Evolutionary conservation across 2,329 filamentous ascomycete species (phyloP).

Genomic region (Aspergillus carbonarius): DNA sequence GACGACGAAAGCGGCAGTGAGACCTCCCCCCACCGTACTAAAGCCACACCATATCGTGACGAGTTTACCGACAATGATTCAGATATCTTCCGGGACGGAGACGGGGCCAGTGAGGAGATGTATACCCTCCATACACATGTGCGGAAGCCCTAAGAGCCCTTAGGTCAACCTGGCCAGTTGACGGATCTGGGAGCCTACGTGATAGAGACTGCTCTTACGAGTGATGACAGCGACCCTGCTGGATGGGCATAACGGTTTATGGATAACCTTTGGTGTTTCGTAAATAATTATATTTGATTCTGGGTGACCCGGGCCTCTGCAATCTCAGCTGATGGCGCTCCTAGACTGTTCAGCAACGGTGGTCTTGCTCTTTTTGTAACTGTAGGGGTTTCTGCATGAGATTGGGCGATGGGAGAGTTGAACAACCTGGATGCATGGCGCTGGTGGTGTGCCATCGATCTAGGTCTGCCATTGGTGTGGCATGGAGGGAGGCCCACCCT

Average conservation of each 20-base stretch:
- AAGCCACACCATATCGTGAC: constrained; percentile 49
- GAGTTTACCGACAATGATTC: constrained; percentile 56
- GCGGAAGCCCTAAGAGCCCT: constrained; percentile 10
- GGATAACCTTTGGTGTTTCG: not conserved
- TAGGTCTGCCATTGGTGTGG: not conserved
- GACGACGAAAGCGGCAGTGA: constrained; percentile 48
- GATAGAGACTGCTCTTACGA: constrained; percentile 8
- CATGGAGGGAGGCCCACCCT: not conserved
- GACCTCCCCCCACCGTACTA: constrained; percentile 24
- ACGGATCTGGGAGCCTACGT: not conserved
- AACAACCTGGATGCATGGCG: no score
- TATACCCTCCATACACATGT: constrained; percentile 44
- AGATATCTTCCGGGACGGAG: constrained; percentile 46
- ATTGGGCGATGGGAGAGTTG: no score
- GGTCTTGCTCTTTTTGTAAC: not conserved
- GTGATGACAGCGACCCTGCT: constrained; percentile 4
- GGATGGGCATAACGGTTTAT: not conserved
- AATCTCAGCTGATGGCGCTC: not conserved
- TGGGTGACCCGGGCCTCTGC: not conserved
- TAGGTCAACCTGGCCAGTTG: not conserved
- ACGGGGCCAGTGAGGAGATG: constrained; percentile 39
- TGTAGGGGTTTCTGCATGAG: not conserved
- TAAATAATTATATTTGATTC: constrained; percentile 2
- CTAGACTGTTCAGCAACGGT: not conserved
- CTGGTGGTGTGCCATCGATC: not conserved